A percentile compares a stretch with the other conserved stretches of the same genome.
Evolutionary conservation across 2,329 filamentous ascomycete genomes (phyloP).

Genomic region (Tolypocladium nubicola): DNA sequence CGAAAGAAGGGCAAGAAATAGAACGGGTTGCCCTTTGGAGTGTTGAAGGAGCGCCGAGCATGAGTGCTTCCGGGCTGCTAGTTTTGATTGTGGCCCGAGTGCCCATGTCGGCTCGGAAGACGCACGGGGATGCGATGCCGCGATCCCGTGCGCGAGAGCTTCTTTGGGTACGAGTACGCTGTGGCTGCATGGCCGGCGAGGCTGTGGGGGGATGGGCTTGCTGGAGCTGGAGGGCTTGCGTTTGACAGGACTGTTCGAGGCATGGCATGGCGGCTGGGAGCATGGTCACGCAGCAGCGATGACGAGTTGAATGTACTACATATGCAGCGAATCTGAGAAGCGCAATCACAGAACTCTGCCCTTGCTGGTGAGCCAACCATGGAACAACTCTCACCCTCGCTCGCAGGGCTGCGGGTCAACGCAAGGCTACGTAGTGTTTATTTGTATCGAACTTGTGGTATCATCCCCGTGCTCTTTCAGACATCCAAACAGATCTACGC

Average conservation of each 20-base stretch:
- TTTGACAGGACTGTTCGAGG: neutral
- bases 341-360: neutral
- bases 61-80: neutral
- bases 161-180: neutral
- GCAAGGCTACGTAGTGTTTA: neutral
- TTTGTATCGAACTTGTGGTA: neutral
- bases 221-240: neutral
- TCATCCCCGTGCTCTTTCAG: neutral
- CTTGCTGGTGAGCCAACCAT: neutral
- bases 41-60: conserved; percentile 6
- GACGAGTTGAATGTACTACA: neutral
- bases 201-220: neutral
- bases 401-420: neutral
- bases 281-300: neutral
- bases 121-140: neutral
- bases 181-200: neutral
- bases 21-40: conserved; percentile 7
- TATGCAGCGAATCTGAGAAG: neutral
- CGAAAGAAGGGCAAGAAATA: conserved; percentile 88
- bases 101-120: neutral
- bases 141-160: too few species aligned
- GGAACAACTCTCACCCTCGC: neutral
- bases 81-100: neutral
- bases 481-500: neutral
- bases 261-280: neutral